Conservation (phyloP, 371 early-diverging fungal genomes). For the Mortierella sp. region DNA sequence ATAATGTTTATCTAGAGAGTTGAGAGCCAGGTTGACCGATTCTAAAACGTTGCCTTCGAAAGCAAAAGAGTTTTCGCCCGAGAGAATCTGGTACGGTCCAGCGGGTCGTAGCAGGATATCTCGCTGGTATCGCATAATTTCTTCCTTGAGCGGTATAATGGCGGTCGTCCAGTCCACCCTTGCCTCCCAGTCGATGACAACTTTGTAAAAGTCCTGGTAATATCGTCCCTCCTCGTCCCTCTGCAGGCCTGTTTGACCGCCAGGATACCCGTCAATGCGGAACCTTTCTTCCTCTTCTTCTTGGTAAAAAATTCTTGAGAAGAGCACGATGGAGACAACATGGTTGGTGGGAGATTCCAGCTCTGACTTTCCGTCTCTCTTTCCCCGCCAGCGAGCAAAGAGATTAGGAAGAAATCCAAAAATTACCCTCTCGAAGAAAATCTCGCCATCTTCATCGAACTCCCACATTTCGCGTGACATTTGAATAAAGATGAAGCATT, state of each 20-base stretch:
- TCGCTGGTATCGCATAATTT: conserved; percentile 84
- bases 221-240: conserved; percentile 67
- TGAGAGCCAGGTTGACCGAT: conserved; percentile 95
- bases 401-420: conserved; percentile 92
- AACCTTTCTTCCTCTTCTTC: conserved; percentile 64
- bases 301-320: conserved; percentile 87
- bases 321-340: conserved; percentile 95
- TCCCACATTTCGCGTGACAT: conserved; percentile 98
- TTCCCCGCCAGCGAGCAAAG: conserved; percentile 87
- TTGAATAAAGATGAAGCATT: conserved; percentile 94
- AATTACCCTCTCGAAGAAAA: conserved; percentile 92
- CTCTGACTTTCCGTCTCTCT: conserved; percentile 47
- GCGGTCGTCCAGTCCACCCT: conserved; percentile 88
- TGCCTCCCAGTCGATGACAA: conserved; percentile 94
- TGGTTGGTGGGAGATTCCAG: conserved; percentile 86
- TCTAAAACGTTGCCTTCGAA: conserved; percentile 95
- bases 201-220: conserved; percentile 95
- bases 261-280: conserved; percentile 62
- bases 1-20: conserved; percentile 93
- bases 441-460: conserved; percentile 96
- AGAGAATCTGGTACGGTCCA: conserved; percentile 63
- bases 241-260: conserved; percentile 55
- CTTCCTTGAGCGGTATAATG: conserved; percentile 83
- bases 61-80: conserved; percentile 80
- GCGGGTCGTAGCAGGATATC: conserved; percentile 78